Evolutionary conservation across 768 basidiomycete genomes (phyloP).

Genomic region (Boletellus ananiceps): DNA sequence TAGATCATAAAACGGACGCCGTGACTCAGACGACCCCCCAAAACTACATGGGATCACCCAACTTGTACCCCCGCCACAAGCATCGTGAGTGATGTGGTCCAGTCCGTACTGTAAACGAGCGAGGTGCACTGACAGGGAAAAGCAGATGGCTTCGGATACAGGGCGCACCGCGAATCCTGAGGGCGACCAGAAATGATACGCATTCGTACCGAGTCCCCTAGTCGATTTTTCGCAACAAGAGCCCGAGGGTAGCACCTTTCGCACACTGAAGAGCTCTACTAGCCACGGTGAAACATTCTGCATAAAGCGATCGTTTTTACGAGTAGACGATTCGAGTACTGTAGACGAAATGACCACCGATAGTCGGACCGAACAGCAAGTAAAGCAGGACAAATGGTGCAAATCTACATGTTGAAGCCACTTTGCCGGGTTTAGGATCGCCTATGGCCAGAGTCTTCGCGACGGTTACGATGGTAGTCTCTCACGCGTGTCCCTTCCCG

Average conservation of each 20-base stretch:
- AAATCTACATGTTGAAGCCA: conserved; percentile 5
- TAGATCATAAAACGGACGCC: conserved; percentile 2
- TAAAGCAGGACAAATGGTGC: not conserved
- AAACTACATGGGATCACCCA: conserved; percentile 5
- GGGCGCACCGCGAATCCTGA: conserved; percentile 5
- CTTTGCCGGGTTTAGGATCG: conserved; percentile 19
- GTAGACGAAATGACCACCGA: conserved; percentile 1
- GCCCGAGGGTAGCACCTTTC: not conserved
- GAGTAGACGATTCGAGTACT: conserved; percentile 8
- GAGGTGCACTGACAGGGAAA: too few species aligned
- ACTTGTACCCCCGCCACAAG: not conserved
- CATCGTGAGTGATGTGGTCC: too few species aligned
- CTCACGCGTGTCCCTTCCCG: conserved; percentile 31
- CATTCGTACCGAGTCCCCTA: not conserved
- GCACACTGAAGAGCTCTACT: not conserved
- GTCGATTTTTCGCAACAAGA: conserved; percentile 1
- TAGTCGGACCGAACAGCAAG: conserved; percentile 1
- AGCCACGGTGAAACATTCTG: conserved; percentile 1
- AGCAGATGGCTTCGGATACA: conserved; percentile 9
- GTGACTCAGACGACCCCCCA: conserved; percentile 2
- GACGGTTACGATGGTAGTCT: conserved; percentile 38
- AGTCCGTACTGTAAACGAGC: too few species aligned
- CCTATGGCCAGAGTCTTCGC: conserved; percentile 29
- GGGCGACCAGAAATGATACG: not conserved
- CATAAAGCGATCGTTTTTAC: not conserved